Base-by-base conservation (phyloP, 176 grass and related monocot genomes). In the Elymus sibiricus region DNA sequence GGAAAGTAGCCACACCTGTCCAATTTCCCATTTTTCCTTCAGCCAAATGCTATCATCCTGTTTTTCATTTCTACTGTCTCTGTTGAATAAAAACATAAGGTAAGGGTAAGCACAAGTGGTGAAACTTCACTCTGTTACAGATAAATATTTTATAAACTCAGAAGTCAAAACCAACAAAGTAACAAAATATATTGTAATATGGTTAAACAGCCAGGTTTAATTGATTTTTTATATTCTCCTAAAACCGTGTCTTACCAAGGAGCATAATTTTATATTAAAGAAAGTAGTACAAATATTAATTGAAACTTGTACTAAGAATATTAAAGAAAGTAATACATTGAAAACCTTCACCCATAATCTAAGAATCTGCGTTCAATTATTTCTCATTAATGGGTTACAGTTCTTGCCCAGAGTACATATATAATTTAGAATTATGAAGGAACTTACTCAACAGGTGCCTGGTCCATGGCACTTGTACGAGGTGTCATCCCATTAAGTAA, bases 11-110 rank as follows among this genome's bases (percentile, higher is more conserved):
- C 88, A 47, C 64, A 97, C 94, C 94, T 97, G 87, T 77, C 94
- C 92, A 86, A 92, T 97, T 43, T 90, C 75, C 94, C 92, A 97
- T 85, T 86, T 92, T 76, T 97, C 92, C 85, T 94, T 92, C 86
- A 97, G 84, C 94, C 94, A 97, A 62, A 94, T 97, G 44, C 89
- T 89, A 79, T 90, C 92, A 85, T 97, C 89, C 61, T 80, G 83
- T 77, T 81, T 88, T 25, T 88, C 89, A 74, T 78, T 82, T 84
- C 79, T 87, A 24, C 51, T 86, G 4, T 94, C 82, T 83, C 94
- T 92, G 77, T 82, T 67, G 19, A 74, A 77, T 74, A 72, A 71
- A 78, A 62, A 26, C 44, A 28, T 8, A 86, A 22, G 42, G 49
- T 7, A 82, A 22, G 58, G 42, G 59, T 12, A 15, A 55, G 44